Evolutionary conservation across 805 yeast species (phyloP), one percentile per base, ranked within the genome.

Genomic region (Lipomyces starkeyi): DNA sequence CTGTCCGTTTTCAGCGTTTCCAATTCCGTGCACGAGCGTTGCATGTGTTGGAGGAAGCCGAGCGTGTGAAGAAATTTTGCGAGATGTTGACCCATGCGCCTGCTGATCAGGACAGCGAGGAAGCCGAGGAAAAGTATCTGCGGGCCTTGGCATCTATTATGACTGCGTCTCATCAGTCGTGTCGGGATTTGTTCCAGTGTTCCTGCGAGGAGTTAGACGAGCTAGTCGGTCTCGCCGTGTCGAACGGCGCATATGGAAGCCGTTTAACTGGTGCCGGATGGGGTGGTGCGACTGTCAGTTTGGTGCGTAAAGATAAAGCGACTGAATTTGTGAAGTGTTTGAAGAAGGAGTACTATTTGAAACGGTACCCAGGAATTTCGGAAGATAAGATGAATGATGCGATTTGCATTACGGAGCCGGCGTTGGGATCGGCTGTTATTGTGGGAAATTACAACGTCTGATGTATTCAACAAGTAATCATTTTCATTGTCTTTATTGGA

Each of bases 251-350:
- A 0, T 81, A 78, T 67, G 93, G 93, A 20, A 86, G 91, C 0
- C 81, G 93, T 64, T 83, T 87, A n/a, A 88, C 93, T 9, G 93
- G 93, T 34, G 93, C 93, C 22, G 93, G 93, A 3, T 89, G 87
- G 83, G 93, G 93, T 43, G 93, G 93, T 5, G 86, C 88, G 37
- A 82, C 89, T 0, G 89, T 89, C n/a, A 91, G 88, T 74, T 77
- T 89, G 65, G 85, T 88, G 11, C 58, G 17, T 20, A 61, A 58
- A 56, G 81, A 81, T 67, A 82, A 80, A 67, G 78, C 83, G 11
- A 76, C 74, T 0, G 63, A 63, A 2, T 80, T 87, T 35, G 76
- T 78, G 9, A 65, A 70, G 1, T 87, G 88, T 0, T 79, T 88
- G 62, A 79, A 75, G 29, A 78, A 81, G n/a, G 77, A 86, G 62